Conservation (phyloP, 345 rosid genomes). For the Brassica nigra region DNA sequence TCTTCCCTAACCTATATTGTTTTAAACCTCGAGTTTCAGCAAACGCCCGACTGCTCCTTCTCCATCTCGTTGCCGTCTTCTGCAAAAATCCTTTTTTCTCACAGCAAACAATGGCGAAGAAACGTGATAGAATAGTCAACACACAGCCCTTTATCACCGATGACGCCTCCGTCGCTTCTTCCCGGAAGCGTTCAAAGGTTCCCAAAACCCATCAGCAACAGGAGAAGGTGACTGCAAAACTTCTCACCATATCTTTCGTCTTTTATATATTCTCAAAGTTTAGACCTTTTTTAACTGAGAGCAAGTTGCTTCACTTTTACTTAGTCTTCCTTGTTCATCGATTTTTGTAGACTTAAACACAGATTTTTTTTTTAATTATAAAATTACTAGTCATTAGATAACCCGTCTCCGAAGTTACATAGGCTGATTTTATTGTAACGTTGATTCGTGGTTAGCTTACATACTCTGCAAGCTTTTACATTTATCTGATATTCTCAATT, state of each 20-base stretch:
- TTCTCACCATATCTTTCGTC: background rate
- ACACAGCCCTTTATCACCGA: conserved; percentile 65
- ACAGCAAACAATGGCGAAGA: conserved; percentile 45
- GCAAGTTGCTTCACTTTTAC: background rate
- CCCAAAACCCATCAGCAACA: conserved; percentile 65
- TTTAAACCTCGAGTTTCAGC: background rate
- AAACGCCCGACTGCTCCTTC: background rate
- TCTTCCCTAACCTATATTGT: background rate
- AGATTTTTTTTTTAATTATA: too few relatives aligned
- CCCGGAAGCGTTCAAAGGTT: conserved; percentile 66
- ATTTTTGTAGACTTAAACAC: too few relatives aligned
- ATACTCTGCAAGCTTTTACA: background rate
- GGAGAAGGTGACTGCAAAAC: conserved; percentile 44
- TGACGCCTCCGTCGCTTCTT: conserved; percentile 51
- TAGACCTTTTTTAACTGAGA: background rate
- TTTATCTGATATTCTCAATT: too few relatives aligned
- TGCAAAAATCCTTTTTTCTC: background rate
- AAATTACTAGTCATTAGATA: too few relatives aligned
- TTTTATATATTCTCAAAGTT: background rate
- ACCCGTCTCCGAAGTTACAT: too few relatives aligned
- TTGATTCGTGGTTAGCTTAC: too few relatives aligned
- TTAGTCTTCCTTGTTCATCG: background rate
- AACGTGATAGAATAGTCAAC: conserved; percentile 65
- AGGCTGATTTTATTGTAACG: too few relatives aligned
- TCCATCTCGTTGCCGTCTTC: conserved; percentile 19